Base-by-base conservation (phyloP, 192 early-diverging fungal species). In the Umbelopsis isabellina region DNA sequence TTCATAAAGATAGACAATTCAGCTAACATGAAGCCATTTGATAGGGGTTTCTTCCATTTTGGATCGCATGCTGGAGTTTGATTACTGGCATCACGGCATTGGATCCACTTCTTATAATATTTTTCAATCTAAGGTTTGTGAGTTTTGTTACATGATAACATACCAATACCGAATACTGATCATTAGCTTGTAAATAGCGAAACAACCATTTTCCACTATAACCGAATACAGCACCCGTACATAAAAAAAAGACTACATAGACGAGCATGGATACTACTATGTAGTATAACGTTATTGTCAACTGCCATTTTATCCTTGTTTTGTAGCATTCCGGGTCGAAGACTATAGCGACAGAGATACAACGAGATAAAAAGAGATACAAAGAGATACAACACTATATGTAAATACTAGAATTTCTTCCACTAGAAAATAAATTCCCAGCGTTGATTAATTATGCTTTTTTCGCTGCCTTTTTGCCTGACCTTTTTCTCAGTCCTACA, bases 31-130 rank as follows among this genome's bases (percentile, higher is more conserved):
- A 25, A 10, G 8, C 25, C 55, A 13, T 61, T 61, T 37, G 30
- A n/a, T 18, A 61, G 55, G 55, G 55, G 2, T 61, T 61, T 13
- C 55, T 61, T 15, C 55, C 55, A 18, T 61, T 61, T 30, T 61
- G 55, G 55, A 61, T 61, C 15, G 55, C 55, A 27, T 16, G 12
- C 30, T 61, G 55, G 66, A 67, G 72, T 67, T 45, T 83, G 7
- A 49, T 70, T 27, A 71, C 72, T 25, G 69, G 73, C 49, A 37
- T 75, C 9, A 66, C 71, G 12, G 80, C 72, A 51, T 49, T 83
- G 22, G 79, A 80, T 65, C 82, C 82, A 22, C 44, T 80, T 15
- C 76, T 75, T 68, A 51, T 80, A 12, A 45, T 76, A 22, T 35
- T 61, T 3, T 73, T 80, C 35, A 76, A 76, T 61, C 44, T 80